phyloP scores from a whole-genome alignment of 352 stramenopile species.

The Phytophthora pseudosyringae region DNA sequence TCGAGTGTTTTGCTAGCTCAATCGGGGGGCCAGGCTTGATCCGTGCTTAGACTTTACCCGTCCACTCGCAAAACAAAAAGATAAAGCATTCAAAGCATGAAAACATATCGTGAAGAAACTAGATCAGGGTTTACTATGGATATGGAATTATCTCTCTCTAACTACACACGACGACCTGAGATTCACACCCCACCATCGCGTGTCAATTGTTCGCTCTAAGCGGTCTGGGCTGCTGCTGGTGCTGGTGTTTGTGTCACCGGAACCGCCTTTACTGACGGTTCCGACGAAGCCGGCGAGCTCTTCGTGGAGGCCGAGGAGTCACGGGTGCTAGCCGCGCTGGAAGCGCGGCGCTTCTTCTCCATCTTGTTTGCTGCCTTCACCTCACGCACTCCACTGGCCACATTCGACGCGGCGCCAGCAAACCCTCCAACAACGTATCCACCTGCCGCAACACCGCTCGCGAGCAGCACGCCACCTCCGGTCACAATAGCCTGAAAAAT shows the following conservation, averaged over 20 bases:
- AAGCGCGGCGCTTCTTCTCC: slow-evolving; percentile 63
- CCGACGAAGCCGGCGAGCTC: slow-evolving; percentile 26
- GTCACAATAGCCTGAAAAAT: slow-evolving; percentile 69
- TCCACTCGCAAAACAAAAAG: background rate
- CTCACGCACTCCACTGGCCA: slow-evolving; percentile 81
- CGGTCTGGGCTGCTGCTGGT: slow-evolving; percentile 36
- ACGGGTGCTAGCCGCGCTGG: slow-evolving; percentile 39
- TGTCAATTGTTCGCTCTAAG: slow-evolving; percentile 28
- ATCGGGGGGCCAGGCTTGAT: slow-evolving; percentile 62
- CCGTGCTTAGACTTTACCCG: slow-evolving; percentile 10
- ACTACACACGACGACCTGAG: slow-evolving; percentile 26
- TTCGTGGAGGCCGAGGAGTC: slow-evolving; percentile 38
- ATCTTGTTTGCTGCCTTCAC: slow-evolving; percentile 83
- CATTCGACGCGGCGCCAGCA: slow-evolving; percentile 80
- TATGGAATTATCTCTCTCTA: slow-evolving; percentile 41
- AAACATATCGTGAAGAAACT: slow-evolving; percentile 12
- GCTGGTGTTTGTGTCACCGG: slow-evolving; percentile 20
- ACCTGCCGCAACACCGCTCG: slow-evolving; percentile 77
- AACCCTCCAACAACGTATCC: slow-evolving; percentile 85
- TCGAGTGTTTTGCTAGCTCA: slow-evolving; percentile 64
- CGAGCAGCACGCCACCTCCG: slow-evolving; percentile 73
- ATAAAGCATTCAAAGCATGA: background rate
- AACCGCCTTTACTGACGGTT: slow-evolving; percentile 31
- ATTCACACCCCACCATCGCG: slow-evolving; percentile 8
- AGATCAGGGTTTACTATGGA: slow-evolving; percentile 36